phyloP scores from a whole-genome alignment of 345 rosid species.

The Euclidium syriacum region DNA sequence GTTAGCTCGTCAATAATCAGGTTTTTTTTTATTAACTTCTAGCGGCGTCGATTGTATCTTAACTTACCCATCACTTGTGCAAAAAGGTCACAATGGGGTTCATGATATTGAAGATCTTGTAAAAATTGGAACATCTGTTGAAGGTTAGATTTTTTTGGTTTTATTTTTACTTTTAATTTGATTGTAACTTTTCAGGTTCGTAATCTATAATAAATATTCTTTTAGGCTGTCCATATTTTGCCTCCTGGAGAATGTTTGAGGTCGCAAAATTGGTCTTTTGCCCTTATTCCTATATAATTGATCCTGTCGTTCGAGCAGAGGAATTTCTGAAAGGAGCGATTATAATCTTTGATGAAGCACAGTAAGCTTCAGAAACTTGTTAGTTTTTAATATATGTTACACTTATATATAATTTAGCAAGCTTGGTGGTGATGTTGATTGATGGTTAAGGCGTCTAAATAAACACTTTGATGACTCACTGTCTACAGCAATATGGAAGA shows the following conservation, averaged over 20 bases:
- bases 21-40: slow-evolving; percentile 17
- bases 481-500: slow-evolving; percentile 85
- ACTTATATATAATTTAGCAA: neutral
- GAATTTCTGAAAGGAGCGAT: slow-evolving; percentile 80
- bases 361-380: slow-evolving; percentile 45
- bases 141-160: slow-evolving; percentile 55
- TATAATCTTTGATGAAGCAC: slow-evolving; percentile 93
- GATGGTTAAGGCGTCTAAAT: too few relatives aligned
- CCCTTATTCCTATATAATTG: slow-evolving; percentile 81
- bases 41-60: slow-evolving; percentile 68
- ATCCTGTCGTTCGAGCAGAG: slow-evolving; percentile 86
- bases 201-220: slow-evolving; percentile 6
- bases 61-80: slow-evolving; percentile 74
- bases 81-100: slow-evolving; percentile 81
- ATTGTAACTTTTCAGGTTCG: neutral
- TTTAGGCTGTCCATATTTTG: slow-evolving; percentile 88
- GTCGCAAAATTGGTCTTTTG: slow-evolving; percentile 82
- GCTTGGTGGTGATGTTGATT: too few relatives aligned
- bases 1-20: neutral
- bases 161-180: neutral
- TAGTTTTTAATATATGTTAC: neutral
- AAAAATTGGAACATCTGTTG: slow-evolving; percentile 80
- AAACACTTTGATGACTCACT: slow-evolving; percentile 2
- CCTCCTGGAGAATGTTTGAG: slow-evolving; percentile 79
- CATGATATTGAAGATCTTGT: slow-evolving; percentile 98